These are phyloP conservation scores for Zasmidium angulare DNA, from an alignment of 2,329 filamentous ascomycete genomes.

Conservation along the genomic window DNA sequence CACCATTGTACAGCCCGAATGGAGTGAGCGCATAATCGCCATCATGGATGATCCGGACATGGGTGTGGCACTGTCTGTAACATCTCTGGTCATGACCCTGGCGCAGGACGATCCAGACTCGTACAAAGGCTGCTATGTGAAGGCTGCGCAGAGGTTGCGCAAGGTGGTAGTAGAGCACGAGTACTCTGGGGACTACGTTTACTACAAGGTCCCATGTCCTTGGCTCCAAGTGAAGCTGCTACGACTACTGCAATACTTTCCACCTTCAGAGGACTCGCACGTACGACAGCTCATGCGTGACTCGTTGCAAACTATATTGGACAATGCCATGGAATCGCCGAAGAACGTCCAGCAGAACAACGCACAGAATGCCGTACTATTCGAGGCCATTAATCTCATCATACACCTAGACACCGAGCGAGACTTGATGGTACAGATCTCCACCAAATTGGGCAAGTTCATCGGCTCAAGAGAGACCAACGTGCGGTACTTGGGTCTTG, in stretches of 20 bases:
- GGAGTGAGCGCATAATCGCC: conserved; percentile 97
- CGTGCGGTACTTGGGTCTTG: conserved; percentile 89
- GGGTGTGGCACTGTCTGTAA: conserved; percentile 91
- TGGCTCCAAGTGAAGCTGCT: conserved; percentile 97
- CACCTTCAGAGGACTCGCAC: conserved; percentile 91
- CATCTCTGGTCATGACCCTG: conserved; percentile 89
- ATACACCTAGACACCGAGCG: conserved; percentile 97
- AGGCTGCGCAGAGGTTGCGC: conserved; percentile 86
- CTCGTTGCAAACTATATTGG: conserved; percentile 85
- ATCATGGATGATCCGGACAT: conserved; percentile 96
- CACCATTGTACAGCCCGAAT: conserved; percentile 90
- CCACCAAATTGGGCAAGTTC: conserved; percentile 84
- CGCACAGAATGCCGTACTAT: conserved; percentile 94
- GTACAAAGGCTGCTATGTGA: conserved; percentile 91
- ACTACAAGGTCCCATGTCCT: conserved; percentile 99
- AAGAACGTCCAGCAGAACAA: conserved; percentile 99
- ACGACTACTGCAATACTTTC: conserved; percentile 90
- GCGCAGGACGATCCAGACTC: conserved; percentile 92
- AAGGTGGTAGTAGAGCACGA: conserved; percentile 88
- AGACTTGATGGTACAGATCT: conserved; percentile 93
- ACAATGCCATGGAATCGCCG: conserved; percentile 85
- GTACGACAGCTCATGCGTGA: conserved; percentile 89
- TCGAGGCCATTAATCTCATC: conserved; percentile 97
- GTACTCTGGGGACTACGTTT: conserved; percentile 86
- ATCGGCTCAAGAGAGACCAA: conserved; percentile 97